Conservation (phyloP, 805 yeast species). For the Candida endomychidarum region DNA sequence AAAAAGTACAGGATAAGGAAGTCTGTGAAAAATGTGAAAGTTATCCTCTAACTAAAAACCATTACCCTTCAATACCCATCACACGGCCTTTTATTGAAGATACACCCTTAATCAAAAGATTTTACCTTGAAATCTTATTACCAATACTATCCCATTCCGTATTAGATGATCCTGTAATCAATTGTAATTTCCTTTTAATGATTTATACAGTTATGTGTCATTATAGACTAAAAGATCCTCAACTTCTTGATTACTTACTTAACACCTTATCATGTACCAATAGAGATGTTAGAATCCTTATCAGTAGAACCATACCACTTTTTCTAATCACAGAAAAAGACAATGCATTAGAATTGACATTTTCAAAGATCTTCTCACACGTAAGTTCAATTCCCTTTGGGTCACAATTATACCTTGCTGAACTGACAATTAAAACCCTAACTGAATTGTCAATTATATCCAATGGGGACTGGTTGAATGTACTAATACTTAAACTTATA, state of each 20-base stretch:
- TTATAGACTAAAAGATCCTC: conserved; percentile 33
- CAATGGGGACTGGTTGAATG: conserved; percentile 67
- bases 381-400: conserved; percentile 41
- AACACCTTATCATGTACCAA: conserved; percentile 36
- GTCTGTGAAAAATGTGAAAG: conserved; percentile 42
- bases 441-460: conserved; percentile 62
- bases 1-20: conserved; percentile 21
- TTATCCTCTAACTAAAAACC: conserved; percentile 22
- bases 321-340: conserved; percentile 41
- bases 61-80: conserved; percentile 23
- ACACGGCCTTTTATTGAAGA: conserved; percentile 24
- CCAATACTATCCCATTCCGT: conserved; percentile 11
- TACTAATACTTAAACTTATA: conserved; percentile 61
- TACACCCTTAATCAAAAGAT: conserved; percentile 20
- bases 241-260: conserved; percentile 18
- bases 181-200: conserved; percentile 45
- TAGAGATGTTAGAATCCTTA: conserved; percentile 56
- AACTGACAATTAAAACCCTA: conserved; percentile 60
- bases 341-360: conserved; percentile 38
- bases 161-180: conserved; percentile 23
- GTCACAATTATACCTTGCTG: conserved; percentile 44
- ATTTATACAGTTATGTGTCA: conserved; percentile 52
- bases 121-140: conserved; percentile 26
- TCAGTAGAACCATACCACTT: conserved; percentile 55
- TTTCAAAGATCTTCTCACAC: conserved; percentile 42